Base-by-base conservation (phyloP, 352 stramenopile genomes). In the Pseudoperonospora humuli region DNA sequence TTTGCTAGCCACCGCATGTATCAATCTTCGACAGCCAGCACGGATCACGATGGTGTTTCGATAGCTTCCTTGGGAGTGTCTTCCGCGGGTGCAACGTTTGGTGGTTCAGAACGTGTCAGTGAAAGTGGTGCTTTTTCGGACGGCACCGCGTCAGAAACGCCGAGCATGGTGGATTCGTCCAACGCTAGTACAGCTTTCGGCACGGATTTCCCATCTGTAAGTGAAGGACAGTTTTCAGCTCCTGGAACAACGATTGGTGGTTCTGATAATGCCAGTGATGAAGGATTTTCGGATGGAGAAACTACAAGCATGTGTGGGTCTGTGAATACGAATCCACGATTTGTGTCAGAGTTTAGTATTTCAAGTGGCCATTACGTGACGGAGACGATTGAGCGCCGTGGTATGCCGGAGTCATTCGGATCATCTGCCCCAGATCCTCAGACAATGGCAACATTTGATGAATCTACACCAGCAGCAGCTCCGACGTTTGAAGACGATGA, bases 121-220 rank as follows among this genome's bases (percentile, higher is more conserved):
- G 75, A 86, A 39, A 69, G 64, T 31, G 73, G 64, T 8, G 51
- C 67, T 21, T 85, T 75, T 64, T 86, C 73, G 13, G 75, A 86
- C 36, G 73, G 65, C 13, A 78, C 71, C 19, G 54, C 72, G 0
- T 90, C 77, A 1, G 77, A 90, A 39, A 86, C 72, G 2, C 66
- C 75, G 13, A 90, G 78, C 20, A 70, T 81, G 19, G 64, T 85
- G 39, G 70, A 76, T 13, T 84, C 73, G 11, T 87, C 75, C 5
- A 90, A 80, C 54, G 75, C 70, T 6, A 82, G 77, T 39, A 90
- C 77, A 6, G 75, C 77, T 5, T 87, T 87, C 14, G 68, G 76
- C 6, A 87, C 75, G 0, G 75, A 90, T 57, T 81, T 81, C 18
- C 67, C 73, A 6, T 86, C 77, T 6, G 79, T 82, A 37, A 87